Evolutionary conservation across 225 moss, liverwort and hornwort genomes (phyloP).

Genomic region (Marchantia polymorpha): DNA sequence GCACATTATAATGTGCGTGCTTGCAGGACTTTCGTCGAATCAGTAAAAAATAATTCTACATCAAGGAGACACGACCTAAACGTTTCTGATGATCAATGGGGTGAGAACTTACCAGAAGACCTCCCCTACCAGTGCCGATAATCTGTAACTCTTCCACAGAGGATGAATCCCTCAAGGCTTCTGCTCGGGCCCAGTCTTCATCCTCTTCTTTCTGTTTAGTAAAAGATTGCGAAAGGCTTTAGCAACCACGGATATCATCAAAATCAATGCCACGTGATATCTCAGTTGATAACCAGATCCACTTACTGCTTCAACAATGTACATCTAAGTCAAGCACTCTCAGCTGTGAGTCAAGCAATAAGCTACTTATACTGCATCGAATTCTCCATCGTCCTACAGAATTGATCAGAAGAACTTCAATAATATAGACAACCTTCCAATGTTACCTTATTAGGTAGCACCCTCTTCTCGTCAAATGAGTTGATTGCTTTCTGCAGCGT

Average conservation of each 20-base stretch:
- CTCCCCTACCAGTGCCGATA: conserved; percentile 47
- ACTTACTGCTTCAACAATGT: no score
- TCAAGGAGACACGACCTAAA: no score
- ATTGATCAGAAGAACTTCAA: no score
- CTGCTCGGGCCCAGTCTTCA: conserved; percentile 72
- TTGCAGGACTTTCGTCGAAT: no score
- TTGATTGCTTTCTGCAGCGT: conserved; percentile 15
- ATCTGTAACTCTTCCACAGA: conserved; percentile 53
- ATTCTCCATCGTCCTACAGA: no score
- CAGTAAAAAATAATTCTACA: no score
- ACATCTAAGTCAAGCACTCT: no score
- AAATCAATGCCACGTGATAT: background rate
- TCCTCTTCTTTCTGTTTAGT: conserved; percentile 61
- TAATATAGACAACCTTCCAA: no score
- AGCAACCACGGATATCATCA: background rate
- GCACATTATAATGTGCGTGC: no score
- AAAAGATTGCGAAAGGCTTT: background rate
- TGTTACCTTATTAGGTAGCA: conserved; percentile 13
- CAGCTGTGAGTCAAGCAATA: no score
- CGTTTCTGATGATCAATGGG: background rate
- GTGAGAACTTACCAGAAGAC: conserved; percentile 56
- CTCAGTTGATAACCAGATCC: no score
- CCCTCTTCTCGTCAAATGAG: conserved; percentile 10
- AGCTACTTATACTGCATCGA: no score
- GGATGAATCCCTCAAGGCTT: conserved; percentile 60